Conservation (phyloP, 2,329 filamentous ascomycete genomes). For the Clarireedia paspali region DNA sequence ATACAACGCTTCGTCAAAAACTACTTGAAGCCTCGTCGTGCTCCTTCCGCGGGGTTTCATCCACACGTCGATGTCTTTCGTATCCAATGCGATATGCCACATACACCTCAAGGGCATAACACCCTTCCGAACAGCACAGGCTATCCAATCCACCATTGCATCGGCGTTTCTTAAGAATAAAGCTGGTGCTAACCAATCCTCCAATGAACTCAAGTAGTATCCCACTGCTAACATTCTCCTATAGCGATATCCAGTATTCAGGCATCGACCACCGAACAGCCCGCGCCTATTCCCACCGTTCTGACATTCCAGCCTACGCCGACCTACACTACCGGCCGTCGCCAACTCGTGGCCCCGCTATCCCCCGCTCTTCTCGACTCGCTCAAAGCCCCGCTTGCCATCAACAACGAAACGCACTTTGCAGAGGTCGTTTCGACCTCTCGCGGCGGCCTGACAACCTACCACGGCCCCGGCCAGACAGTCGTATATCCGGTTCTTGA, state of each 20-base stretch:
- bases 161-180: conserved; percentile 54
- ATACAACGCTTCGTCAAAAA: too few relatives aligned
- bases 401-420: not conserved
- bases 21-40: too few relatives aligned
- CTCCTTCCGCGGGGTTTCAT: too few relatives aligned
- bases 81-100: conserved; percentile 33
- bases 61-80: too few relatives aligned
- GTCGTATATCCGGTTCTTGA: conserved; percentile 92
- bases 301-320: conserved; percentile 77
- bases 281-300: conserved; percentile 56
- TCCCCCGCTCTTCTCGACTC: conserved; percentile 39
- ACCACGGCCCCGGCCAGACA: conserved; percentile 89
- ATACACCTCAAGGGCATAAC: conserved; percentile 48
- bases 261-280: not conserved
- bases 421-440: conserved; percentile 32
- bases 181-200: conserved; percentile 29
- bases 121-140: conserved; percentile 46
- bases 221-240: not conserved
- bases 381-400: conserved; percentile 9
- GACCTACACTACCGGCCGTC: conserved; percentile 84
- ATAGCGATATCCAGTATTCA: not conserved
- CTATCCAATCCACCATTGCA: conserved; percentile 50
- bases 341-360: conserved; percentile 52
- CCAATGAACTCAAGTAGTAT: conserved; percentile 29
- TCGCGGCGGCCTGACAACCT: conserved; percentile 88